Conservation (phyloP, 169 alveolate species). For the Fabrea salina region DNA sequence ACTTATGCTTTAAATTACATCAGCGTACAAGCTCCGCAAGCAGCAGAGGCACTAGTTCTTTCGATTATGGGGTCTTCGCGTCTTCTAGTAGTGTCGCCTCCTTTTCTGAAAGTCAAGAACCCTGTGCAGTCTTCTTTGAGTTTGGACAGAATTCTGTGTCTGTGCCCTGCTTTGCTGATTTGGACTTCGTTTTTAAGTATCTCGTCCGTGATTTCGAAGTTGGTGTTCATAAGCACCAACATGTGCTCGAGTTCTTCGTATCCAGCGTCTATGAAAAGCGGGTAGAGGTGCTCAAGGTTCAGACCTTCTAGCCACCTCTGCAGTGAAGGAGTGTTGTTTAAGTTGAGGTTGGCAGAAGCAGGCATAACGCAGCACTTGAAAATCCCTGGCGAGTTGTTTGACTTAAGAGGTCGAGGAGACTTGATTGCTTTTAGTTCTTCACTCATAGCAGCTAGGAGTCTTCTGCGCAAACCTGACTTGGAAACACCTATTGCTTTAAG, state of each 20-base stretch:
- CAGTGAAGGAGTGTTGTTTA: too few relatives aligned
- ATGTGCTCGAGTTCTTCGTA: slow-evolving; percentile 30
- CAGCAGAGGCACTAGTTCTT: too few relatives aligned
- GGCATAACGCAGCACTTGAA: too few relatives aligned
- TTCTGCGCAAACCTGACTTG: not conserved
- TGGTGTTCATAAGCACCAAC: slow-evolving; percentile 11
- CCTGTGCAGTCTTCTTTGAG: too few relatives aligned
- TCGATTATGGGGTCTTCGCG: too few relatives aligned
- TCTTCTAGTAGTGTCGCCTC: too few relatives aligned
- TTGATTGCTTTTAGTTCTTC: not conserved
- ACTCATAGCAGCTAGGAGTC: slow-evolving; percentile 24
- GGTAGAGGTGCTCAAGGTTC: not conserved
- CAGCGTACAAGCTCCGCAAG: too few relatives aligned
- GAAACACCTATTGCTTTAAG: slow-evolving; percentile 7
- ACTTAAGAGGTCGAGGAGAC: too few relatives aligned
- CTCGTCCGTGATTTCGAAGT: not conserved
- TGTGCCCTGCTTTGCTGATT: not conserved
- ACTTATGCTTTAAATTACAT: too few relatives aligned
- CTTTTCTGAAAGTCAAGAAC: too few relatives aligned
- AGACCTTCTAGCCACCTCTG: not conserved
- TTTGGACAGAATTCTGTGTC: slow-evolving; percentile 1
- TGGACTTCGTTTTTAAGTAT: not conserved
- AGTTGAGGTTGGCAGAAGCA: too few relatives aligned
- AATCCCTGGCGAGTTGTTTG: too few relatives aligned
- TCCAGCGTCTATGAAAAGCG: slow-evolving; percentile 10